A percentile compares a stretch with the other conserved stretches of the same genome.
phyloP scores from a whole-genome alignment of 116 monocot species.

The Dioscorea cayenensis region DNA sequence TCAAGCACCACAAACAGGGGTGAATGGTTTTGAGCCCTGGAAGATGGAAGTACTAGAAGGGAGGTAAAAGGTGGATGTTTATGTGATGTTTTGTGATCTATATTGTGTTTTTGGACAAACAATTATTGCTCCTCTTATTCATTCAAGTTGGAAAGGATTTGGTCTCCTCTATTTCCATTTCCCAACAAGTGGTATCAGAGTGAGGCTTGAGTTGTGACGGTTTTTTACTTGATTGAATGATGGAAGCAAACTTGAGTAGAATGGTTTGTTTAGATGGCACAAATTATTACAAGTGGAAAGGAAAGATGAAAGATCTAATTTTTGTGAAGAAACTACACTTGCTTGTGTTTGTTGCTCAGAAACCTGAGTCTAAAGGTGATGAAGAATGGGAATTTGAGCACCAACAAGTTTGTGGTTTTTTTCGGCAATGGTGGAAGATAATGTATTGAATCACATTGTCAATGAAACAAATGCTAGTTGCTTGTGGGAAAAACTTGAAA shows the following conservation, averaged over 20 bases:
- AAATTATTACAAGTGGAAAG: neutral
- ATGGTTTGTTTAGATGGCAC: neutral
- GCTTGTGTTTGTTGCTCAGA: neutral
- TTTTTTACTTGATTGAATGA: neutral
- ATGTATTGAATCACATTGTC: neutral
- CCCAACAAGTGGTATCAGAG: neutral
- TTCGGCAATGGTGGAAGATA: no score
- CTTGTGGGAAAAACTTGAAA: neutral
- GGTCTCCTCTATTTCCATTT: no score
- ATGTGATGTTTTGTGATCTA: no score
- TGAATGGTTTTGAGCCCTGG: neutral
- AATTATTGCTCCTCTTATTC: no score
- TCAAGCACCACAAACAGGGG: conserved; percentile 18
- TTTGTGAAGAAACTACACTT: neutral
- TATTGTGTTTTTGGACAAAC: no score
- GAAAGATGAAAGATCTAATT: neutral
- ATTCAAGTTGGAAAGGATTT: no score
- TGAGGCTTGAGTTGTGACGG: neutral
- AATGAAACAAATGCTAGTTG: neutral
- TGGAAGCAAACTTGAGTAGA: neutral
- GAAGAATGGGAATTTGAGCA: neutral
- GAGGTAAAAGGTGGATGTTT: no score
- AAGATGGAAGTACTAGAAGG: no score
- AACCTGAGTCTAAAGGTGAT: neutral
- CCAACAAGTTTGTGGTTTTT: neutral